phyloP scores from a whole-genome alignment of 2,329 filamentous ascomycete species.

The Trichoderma sp. region DNA sequence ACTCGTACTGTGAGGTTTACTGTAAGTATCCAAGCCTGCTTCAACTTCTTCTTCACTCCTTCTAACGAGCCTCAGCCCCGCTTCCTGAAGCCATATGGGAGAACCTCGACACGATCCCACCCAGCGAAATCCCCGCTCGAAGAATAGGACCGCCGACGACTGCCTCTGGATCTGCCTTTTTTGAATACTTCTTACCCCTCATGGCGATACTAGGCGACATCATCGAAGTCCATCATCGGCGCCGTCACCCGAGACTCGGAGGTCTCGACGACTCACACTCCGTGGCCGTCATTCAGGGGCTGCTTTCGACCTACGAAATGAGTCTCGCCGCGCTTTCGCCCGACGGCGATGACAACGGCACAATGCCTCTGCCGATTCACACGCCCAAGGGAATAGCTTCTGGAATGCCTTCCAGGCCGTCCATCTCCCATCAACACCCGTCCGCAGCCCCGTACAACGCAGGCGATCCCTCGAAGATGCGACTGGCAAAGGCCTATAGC shows the following conservation, averaged over 20 bases:
- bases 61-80: slow-evolving; percentile 36
- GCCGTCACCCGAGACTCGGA: slow-evolving; percentile 48
- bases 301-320: slow-evolving; percentile 44
- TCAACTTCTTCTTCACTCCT: background rate
- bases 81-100: slow-evolving; percentile 48
- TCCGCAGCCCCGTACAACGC: slow-evolving; percentile 29
- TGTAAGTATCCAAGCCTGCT: slow-evolving; percentile 31
- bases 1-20: slow-evolving; percentile 50
- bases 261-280: slow-evolving; percentile 41
- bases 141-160: slow-evolving; percentile 44
- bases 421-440: slow-evolving; percentile 29
- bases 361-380: slow-evolving; percentile 19
- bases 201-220: slow-evolving; percentile 54
- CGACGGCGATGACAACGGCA: slow-evolving; percentile 31
- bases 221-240: slow-evolving; percentile 50
- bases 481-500: slow-evolving; percentile 51
- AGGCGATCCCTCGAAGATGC: slow-evolving; percentile 39
- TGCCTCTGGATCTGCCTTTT: slow-evolving; percentile 49
- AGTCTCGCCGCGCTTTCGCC: slow-evolving; percentile 41
- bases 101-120: slow-evolving; percentile 40
- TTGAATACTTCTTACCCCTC: slow-evolving; percentile 54
- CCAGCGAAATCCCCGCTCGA: slow-evolving; percentile 39
- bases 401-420: slow-evolving; percentile 24
- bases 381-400: slow-evolving; percentile 8
- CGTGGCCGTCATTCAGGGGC: slow-evolving; percentile 41